Percentiles rank a stretch among this genome's conserved stretches.
Evolutionary conservation across 139 green algal species (phyloP).

Genomic region (Auxenochlorella protothecoides): DNA sequence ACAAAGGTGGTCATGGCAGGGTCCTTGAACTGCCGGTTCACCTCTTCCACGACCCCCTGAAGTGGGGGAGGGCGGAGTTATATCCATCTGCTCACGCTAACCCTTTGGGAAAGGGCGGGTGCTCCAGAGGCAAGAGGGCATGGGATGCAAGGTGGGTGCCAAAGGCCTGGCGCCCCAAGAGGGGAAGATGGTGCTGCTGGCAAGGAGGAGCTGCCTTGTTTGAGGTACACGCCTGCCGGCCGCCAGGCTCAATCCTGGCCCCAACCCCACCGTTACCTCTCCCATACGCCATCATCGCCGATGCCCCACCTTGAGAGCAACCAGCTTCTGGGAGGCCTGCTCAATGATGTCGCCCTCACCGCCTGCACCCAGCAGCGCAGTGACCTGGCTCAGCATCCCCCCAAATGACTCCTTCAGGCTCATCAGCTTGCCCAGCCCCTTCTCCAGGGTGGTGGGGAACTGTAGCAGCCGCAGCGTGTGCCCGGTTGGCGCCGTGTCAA

Average conservation of each 20-base stretch:
- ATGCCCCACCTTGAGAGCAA: constrained; percentile 38
- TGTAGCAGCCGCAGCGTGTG: constrained; percentile 94
- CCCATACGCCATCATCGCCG: neutral
- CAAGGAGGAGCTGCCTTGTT: too few relatives aligned
- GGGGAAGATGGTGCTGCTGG: too few relatives aligned
- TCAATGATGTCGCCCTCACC: constrained; percentile 32
- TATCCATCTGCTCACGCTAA: too few relatives aligned
- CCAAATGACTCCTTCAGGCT: constrained; percentile 65
- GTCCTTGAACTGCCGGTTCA: constrained; percentile 91
- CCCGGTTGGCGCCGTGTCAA: constrained; percentile 90
- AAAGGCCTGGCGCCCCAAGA: too few relatives aligned
- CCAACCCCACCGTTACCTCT: neutral
- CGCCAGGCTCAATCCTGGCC: too few relatives aligned
- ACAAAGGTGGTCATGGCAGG: constrained; percentile 94
- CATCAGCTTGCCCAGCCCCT: constrained; percentile 85
- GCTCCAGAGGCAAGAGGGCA: too few relatives aligned
- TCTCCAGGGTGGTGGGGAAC: constrained; percentile 88
- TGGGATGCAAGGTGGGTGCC: too few relatives aligned
- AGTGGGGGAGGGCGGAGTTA: neutral
- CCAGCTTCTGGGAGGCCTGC: constrained; percentile 51
- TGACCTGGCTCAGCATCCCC: constrained; percentile 56
- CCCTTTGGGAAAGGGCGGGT: too few relatives aligned
- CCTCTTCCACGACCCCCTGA: constrained; percentile 49
- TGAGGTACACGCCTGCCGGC: too few relatives aligned
- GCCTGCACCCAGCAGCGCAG: constrained; percentile 24